Evolutionary conservation across 2,329 filamentous ascomycete species (phyloP).

Genomic region (Neurospora crassa): DNA sequence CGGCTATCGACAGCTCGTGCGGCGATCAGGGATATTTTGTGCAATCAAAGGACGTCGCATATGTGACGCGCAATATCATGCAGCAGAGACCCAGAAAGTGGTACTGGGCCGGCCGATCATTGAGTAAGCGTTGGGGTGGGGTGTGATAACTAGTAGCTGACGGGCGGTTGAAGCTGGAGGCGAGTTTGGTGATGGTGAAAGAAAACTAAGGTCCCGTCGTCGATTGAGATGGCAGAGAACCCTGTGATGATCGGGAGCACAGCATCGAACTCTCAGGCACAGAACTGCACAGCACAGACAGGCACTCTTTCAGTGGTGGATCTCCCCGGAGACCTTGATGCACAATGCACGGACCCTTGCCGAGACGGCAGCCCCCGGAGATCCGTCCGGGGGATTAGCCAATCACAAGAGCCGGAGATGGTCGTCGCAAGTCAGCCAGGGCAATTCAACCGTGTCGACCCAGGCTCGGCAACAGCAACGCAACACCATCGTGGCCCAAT

Average conservation of each 20-base stretch:
- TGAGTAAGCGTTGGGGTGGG: neutral
- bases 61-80: neutral
- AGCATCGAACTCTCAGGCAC: neutral
- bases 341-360: neutral
- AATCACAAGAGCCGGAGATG: neutral
- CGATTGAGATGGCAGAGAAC: slow-evolving; percentile 3
- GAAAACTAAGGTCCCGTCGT: neutral
- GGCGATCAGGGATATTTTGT: neutral
- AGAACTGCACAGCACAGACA: neutral
- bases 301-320: neutral
- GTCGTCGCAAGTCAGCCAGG: neutral
- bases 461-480: neutral
- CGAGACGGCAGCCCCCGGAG: neutral
- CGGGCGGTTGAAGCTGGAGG: neutral
- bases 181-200: slow-evolving; percentile 2
- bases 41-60: neutral
- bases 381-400: neutral
- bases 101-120: neutral
- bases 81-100: neutral
- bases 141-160: neutral
- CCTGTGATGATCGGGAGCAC: slow-evolving; percentile 4
- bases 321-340: neutral
- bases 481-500: neutral
- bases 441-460: neutral
- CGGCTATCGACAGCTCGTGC: neutral